phyloP scores from a whole-genome alignment of 306 rosid species.

The Spatholobus suberectus region DNA sequence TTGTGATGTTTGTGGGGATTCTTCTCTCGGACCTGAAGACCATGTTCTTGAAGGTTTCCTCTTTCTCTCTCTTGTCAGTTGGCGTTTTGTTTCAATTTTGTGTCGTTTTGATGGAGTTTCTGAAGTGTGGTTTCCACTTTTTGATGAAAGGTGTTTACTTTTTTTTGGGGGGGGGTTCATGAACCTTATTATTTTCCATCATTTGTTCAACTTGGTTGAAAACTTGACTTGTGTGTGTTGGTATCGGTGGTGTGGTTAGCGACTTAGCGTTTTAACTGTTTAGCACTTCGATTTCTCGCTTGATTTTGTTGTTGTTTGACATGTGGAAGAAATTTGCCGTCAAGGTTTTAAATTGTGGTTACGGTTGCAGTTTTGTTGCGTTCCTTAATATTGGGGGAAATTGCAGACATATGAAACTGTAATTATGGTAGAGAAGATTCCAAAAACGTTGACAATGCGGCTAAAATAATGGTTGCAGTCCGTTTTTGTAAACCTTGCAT shows the following conservation, averaged over 20 bases:
- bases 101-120: background rate
- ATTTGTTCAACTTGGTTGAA: conserved; percentile 18
- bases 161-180: background rate
- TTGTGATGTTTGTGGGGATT: conserved; percentile 92
- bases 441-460: background rate
- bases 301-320: background rate
- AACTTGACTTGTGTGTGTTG: background rate
- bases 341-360: background rate
- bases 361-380: background rate
- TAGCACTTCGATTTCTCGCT: background rate
- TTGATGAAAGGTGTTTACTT: background rate
- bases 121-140: background rate
- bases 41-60: conserved; percentile 82
- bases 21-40: conserved; percentile 91
- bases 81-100: background rate
- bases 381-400: background rate
- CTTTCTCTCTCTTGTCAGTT: background rate
- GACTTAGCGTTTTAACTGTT: background rate
- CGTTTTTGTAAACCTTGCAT: background rate
- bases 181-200: background rate
- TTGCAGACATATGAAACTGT: background rate
- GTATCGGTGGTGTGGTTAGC: background rate
- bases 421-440: background rate
- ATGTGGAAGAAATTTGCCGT: background rate
- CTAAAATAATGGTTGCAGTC: background rate